Percentiles rank a stretch among this genome's conserved stretches.
These are phyloP conservation scores for Tylopilus intermedius DNA, from an alignment of 768 basidiomycete genomes.

Conservation along the genomic window DNA sequence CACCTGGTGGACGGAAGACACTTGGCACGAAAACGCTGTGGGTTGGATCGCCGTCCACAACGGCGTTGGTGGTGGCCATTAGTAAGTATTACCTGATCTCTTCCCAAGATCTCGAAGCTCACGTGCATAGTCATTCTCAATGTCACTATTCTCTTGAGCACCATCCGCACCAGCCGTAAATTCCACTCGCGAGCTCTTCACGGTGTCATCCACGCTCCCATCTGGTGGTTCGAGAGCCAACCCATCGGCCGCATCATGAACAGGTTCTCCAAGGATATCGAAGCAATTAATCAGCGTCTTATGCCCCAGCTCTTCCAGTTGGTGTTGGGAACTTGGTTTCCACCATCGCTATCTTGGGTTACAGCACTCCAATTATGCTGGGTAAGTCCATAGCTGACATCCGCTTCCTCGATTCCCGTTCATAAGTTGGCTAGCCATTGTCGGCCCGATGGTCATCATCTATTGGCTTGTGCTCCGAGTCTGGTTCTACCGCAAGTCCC, in stretches of 20 bases:
- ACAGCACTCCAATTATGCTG: slow-evolving; percentile 30
- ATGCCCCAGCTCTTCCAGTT: slow-evolving; percentile 29
- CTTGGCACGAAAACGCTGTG: slow-evolving; percentile 20
- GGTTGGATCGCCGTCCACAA: slow-evolving; percentile 29
- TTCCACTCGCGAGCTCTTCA: slow-evolving; percentile 22
- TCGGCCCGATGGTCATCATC: slow-evolving; percentile 25
- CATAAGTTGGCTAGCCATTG: slow-evolving; percentile 14
- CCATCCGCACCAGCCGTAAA: slow-evolving; percentile 23
- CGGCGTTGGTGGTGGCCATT: slow-evolving; percentile 21
- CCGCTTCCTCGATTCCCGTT: slow-evolving; percentile 15
- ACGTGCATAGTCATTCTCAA: slow-evolving; percentile 23
- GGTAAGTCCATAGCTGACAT: slow-evolving; percentile 30
- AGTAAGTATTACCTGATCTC: slow-evolving; percentile 8
- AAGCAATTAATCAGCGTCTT: slow-evolving; percentile 36
- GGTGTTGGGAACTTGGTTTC: slow-evolving; percentile 21
- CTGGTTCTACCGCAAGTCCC: slow-evolving; percentile 43
- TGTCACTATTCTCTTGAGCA: slow-evolving; percentile 22
- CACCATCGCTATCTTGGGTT: slow-evolving; percentile 20
- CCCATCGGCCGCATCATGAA: slow-evolving; percentile 45
- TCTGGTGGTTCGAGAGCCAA: slow-evolving; percentile 30
- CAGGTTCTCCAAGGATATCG: slow-evolving; percentile 41
- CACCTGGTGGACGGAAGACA: slow-evolving; percentile 28
- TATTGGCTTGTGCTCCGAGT: slow-evolving; percentile 44
- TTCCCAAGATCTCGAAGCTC: neutral
- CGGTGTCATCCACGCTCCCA: slow-evolving; percentile 23